Conservation (phyloP, 225 moss, liverwort and hornwort species). For the Antitrichia curtipendula region DNA sequence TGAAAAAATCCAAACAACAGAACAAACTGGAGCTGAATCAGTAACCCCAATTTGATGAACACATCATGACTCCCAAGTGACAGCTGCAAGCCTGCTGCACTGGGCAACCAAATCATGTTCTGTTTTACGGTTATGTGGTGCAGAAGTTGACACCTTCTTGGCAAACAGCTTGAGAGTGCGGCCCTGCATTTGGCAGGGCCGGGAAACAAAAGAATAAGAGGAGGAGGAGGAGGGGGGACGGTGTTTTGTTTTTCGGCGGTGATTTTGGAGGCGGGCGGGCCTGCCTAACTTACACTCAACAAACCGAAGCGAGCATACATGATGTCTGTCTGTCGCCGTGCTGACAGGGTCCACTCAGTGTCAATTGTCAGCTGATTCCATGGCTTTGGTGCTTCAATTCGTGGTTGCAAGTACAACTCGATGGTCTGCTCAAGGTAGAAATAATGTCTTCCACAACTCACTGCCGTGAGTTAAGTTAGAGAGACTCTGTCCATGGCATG, state of each 20-base stretch:
- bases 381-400: not conserved
- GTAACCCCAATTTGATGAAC: too few species aligned
- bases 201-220: not conserved
- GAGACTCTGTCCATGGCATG: not conserved
- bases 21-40: not conserved
- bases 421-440: not conserved
- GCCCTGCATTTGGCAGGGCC: not conserved
- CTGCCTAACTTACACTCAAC: not conserved
- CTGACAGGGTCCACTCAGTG: not conserved
- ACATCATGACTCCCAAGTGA: not conserved
- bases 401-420: not conserved
- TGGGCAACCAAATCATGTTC: not conserved
- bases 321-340: not conserved
- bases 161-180: not conserved
- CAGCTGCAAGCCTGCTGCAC: not conserved
- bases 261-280: not conserved
- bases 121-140: not conserved
- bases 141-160: not conserved
- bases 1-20: not conserved
- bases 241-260: not conserved
- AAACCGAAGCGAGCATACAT: not conserved
- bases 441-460: not conserved
- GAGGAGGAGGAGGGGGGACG: not conserved
- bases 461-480: not conserved
- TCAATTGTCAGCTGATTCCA: not conserved